phyloP scores from a whole-genome alignment of 1,139 yeast genomes.

The Debaryomyces fabryi region DNA sequence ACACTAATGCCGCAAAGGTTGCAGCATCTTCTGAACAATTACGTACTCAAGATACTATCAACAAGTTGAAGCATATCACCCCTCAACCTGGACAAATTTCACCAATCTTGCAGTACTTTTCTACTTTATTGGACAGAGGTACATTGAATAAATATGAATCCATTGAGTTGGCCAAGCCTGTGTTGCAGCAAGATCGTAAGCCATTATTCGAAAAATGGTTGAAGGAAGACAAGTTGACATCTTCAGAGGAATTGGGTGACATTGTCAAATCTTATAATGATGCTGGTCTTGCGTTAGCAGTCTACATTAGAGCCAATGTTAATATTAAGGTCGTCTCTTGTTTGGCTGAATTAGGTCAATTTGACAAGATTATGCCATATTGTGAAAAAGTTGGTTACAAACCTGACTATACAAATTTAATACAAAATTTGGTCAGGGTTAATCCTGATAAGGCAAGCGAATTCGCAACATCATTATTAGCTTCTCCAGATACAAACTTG shows the following conservation, averaged over 20 bases:
- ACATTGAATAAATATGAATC: constrained; percentile 92
- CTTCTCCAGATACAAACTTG: constrained; percentile 62
- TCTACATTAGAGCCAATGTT: constrained; percentile 81
- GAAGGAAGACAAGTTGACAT: constrained; percentile 89
- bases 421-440: constrained; percentile 87
- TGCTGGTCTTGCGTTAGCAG: constrained; percentile 83
- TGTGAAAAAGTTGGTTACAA: constrained; percentile 85
- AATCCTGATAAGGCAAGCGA: constrained; percentile 99
- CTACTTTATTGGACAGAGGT: constrained; percentile 90
- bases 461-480: constrained; percentile 85
- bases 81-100: constrained; percentile 97
- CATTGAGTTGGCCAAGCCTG: constrained; percentile 93
- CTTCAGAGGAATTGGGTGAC: constrained; percentile 96
- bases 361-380: constrained; percentile 93
- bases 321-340: constrained; percentile 91
- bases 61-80: constrained; percentile 86
- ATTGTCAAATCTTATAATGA: constrained; percentile 84
- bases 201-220: constrained; percentile 96
- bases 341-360: constrained; percentile 94
- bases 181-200: constrained; percentile 92
- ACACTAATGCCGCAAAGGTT: constrained; percentile 89
- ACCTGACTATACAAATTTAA: constrained; percentile 88
- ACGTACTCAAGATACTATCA: constrained; percentile 93
- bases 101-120: constrained; percentile 91
- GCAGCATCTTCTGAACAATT: constrained; percentile 95